Base-by-base conservation (phyloP, 208 protist genomes). In the Trypanosoma scelopori region DNA sequence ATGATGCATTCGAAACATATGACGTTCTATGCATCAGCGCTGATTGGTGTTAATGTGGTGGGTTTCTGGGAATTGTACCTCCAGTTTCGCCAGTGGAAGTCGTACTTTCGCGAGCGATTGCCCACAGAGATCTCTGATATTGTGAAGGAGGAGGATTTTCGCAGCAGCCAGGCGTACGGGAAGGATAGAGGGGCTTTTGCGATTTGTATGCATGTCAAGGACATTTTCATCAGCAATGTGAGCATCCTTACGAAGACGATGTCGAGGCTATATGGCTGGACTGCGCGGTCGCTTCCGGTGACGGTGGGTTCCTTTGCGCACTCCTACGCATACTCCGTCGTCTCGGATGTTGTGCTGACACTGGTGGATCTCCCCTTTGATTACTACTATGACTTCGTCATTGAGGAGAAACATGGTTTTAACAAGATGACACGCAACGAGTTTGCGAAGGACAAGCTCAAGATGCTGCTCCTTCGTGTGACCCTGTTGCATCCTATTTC, bases 381-480 rank as follows among this genome's bases (percentile, higher is more conserved):
- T 28, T 84, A 91, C 63, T 97, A 94, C 67, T n/a, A 76, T 9
- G 66, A 52, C 20, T 96, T 97, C 67, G 81, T 93, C 35, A 42
- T 96, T 20, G 93, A 97, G 75, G 74, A 88, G 58, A 76, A 74
- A 30, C 81, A 96, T 67, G 91, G 85, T 3, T 92, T 96, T 69
- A 96, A 96, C 75, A 92, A 91, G 65, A 82, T 78, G 61, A 90
- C 93, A 0, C 57, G 70, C 23, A 46, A 28, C 30, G 78, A 93
- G 65, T 97, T 92, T 58, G 32, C 82, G 30, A 78, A 71, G 55
- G 92, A 97, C 65, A 62, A 60, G 49, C 1, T 87, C 5, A 91
- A 95, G 59, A 69, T 50, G 1, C 82, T 92, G 42, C 18, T 81
- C 0, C 76, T 97, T 35, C 62, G 78, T 3, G 60, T 70, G 3